Base-by-base conservation (phyloP, 129 eudicot genomes). In the Sambucus nigra region DNA sequence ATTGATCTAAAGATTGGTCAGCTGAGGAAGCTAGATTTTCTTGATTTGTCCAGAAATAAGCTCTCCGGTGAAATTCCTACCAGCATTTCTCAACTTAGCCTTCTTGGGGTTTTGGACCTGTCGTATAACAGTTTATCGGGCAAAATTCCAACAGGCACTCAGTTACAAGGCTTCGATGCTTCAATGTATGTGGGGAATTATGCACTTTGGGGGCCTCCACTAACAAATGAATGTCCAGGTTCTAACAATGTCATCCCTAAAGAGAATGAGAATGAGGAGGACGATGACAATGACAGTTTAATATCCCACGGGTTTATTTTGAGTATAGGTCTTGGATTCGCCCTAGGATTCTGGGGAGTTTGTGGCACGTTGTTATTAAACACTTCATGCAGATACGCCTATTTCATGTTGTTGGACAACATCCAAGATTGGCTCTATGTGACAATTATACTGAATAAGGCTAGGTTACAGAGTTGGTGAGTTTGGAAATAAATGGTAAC, bases 81-180 rank as follows among this genome's bases (percentile, higher is more conserved):
- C 46, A 52, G 64, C 58, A 19, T 72, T 38, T 51, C 61, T 25
- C 23, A 42, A 1, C 18, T 72, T 48, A 46, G 27, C 10, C 7
- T 4, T 13, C 20, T 65, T 8, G 52, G 38, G 25, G 41, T 55
- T 13, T 27, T 64, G 40, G 70, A 71, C 44, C n/a, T 71, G 33
- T 71, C 71, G 11, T 35, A 44, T 25, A 72, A 72, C 24, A 59
- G 45, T 24, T 35, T 72, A 11, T 59, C 64, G 5, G 77, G 68
- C 3, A 54, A 42, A 59, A 66, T 65, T n/a, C 77, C 77, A 26
- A 31, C 68, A 7, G 38, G 72, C 50, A 72, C 47, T 18, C 77
- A 65, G 33, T 46, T 72, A 2, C 72, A 65, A 21, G 59, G 63
- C 25, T 55, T 46, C 48, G 53, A 59, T 21, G 55, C 66, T 21